A percentile compares a stretch with the other conserved stretches of the same genome.
Evolutionary conservation across 352 stramenopile species (phyloP).

Genomic region (Hyaloperonospora brassicae): DNA sequence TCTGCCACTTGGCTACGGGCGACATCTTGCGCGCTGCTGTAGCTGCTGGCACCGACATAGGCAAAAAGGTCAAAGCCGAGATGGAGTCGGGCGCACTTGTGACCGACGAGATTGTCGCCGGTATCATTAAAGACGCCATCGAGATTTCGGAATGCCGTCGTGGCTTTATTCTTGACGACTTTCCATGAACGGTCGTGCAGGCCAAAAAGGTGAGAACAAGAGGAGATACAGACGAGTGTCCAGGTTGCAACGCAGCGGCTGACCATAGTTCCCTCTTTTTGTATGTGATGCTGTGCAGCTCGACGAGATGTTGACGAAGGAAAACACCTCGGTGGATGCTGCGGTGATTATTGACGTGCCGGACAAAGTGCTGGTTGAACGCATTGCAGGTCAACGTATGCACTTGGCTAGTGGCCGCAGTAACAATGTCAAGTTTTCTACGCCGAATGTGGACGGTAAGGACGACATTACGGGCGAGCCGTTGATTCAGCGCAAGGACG

Average conservation of each 20-base stretch:
- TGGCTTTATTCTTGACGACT: too few species aligned
- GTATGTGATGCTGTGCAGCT: conserved; percentile 40
- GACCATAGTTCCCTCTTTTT: too few species aligned
- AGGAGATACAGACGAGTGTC: too few species aligned
- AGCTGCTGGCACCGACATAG: too few species aligned
- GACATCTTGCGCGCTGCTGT: too few species aligned
- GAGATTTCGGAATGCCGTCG: conserved; percentile 30
- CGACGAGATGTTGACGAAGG: conserved; percentile 92
- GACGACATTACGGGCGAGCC: conserved; percentile 93
- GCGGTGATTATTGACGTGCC: conserved; percentile 95
- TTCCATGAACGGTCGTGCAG: too few species aligned
- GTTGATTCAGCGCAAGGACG: conserved; percentile 96
- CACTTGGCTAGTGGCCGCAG: conserved; percentile 91
- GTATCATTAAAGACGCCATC: conserved; percentile 99
- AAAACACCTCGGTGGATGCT: conserved; percentile 80
- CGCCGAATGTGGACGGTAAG: conserved; percentile 84
- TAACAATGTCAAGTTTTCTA: conserved; percentile 97
- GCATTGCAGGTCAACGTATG: conserved; percentile 94
- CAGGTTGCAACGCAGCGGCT: too few species aligned
- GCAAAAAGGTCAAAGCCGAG: too few species aligned
- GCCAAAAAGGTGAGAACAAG: too few species aligned
- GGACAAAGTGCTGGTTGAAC: conserved; percentile 92
- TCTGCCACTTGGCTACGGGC: too few species aligned
- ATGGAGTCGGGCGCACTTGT: conserved; percentile 75
- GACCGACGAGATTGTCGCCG: conserved; percentile 98